Evolutionary conservation across 176 grass and related monocot species (phyloP).

Genomic region (Tillandsia leiboldiana): DNA sequence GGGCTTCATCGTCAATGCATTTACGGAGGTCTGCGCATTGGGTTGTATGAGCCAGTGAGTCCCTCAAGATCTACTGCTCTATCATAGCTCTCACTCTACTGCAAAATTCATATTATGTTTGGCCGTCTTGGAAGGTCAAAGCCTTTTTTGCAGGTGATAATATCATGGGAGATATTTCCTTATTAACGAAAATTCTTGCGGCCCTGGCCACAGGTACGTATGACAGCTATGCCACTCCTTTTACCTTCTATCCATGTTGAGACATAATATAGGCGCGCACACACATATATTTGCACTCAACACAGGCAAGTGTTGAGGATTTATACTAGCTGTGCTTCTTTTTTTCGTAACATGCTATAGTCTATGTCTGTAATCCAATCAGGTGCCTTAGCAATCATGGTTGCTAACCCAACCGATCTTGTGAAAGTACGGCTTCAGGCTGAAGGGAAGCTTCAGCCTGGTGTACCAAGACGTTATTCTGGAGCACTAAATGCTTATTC

Average conservation of each 20-base stretch:
- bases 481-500: constrained; percentile 87
- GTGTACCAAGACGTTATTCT: constrained; percentile 78
- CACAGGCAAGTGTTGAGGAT: too few relatives aligned
- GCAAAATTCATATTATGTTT: neutral
- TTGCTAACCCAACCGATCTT: constrained; percentile 92
- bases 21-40: constrained; percentile 78
- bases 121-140: constrained; percentile 39
- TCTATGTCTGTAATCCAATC: neutral
- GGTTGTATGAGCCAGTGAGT: constrained; percentile 83
- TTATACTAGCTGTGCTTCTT: neutral
- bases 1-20: constrained; percentile 74
- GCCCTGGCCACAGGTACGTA: constrained; percentile 65
- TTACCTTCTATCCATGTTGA: too few relatives aligned
- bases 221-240: neutral
- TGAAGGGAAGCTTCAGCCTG: constrained; percentile 56
- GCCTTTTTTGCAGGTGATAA: constrained; percentile 41
- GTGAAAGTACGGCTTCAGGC: constrained; percentile 92
- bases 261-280: neutral
- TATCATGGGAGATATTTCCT: constrained; percentile 31
- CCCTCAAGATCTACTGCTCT: neutral
- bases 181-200: constrained; percentile 69
- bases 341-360: neutral
- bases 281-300: too few relatives aligned
- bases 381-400: constrained; percentile 66
- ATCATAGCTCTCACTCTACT: neutral